Percentiles rank a stretch among this genome's conserved stretches.
phyloP scores from a whole-genome alignment of 129 eudicot species.

The Flaveria robusta region DNA sequence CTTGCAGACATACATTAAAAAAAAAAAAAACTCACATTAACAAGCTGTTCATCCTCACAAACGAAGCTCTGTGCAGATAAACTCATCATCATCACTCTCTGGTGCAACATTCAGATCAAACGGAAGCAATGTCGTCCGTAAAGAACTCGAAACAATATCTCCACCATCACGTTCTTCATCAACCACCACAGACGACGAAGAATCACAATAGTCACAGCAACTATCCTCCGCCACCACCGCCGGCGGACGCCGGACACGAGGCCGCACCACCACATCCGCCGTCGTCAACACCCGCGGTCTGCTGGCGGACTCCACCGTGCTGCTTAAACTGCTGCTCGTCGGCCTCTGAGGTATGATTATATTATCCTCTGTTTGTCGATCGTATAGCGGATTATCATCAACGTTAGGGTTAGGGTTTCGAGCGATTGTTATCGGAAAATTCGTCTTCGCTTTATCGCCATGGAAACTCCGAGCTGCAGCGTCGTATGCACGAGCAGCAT shows the following conservation, averaged over 20 bases:
- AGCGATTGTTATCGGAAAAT: conserved; percentile 43
- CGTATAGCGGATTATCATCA: conserved; percentile 32
- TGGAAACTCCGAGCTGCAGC: conserved; percentile 71
- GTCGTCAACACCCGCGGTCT: conserved; percentile 46
- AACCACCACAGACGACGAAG: conserved; percentile 75
- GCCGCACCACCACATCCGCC: conserved; percentile 16
- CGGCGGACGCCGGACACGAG: conserved; percentile 44
- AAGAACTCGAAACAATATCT: conserved; percentile 49
- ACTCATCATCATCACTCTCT: conserved; percentile 46
- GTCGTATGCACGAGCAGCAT: conserved; percentile 88
- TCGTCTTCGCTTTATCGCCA: conserved; percentile 80
- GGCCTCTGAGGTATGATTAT: conserved; percentile 47
- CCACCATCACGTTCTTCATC: conserved; percentile 44
- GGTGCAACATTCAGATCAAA: conserved; percentile 70
- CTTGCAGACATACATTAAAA: neutral
- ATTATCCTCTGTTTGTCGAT: conserved; percentile 40
- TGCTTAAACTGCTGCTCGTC: conserved; percentile 70
- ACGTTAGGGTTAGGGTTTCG: conserved; percentile 36
- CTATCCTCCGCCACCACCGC: conserved; percentile 36
- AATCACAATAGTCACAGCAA: conserved; percentile 81
- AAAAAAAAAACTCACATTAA: too few species aligned
- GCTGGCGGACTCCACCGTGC: conserved; percentile 79
- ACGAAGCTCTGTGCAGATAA: conserved; percentile 63
- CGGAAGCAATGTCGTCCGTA: conserved; percentile 36
- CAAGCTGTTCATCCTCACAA: conserved; percentile 42